Conservation (phyloP, 306 rosid species). For the Canavalia ensiformis region DNA sequence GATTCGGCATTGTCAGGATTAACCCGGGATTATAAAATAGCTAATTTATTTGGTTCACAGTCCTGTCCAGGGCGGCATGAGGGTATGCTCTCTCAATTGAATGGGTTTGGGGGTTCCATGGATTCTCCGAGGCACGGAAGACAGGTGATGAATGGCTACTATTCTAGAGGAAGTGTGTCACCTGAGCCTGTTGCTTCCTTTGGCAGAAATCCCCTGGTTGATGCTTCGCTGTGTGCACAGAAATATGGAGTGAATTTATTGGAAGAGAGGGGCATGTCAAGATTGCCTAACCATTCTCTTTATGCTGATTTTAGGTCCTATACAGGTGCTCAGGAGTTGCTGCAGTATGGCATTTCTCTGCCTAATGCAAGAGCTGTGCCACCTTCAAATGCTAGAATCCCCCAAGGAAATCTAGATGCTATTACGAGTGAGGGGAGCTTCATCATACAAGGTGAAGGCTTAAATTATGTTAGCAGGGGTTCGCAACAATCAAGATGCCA, state of each 20-base stretch:
- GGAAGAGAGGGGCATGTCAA: slow-evolving; percentile 47
- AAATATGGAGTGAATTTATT: slow-evolving; percentile 45
- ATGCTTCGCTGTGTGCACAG: slow-evolving; percentile 33
- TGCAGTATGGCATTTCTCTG: slow-evolving; percentile 27
- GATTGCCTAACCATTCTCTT: slow-evolving; percentile 37
- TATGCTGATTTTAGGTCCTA: slow-evolving; percentile 46
- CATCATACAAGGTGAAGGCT: slow-evolving; percentile 64
- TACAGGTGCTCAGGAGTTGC: slow-evolving; percentile 36
- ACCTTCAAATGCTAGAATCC: slow-evolving; percentile 46
- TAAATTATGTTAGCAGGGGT: slow-evolving; percentile 53
- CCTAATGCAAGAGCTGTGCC: slow-evolving; percentile 51
- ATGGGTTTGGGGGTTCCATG: slow-evolving; percentile 49
- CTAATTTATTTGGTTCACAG: slow-evolving; percentile 45
- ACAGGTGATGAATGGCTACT: slow-evolving; percentile 44
- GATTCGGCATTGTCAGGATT: slow-evolving; percentile 47
- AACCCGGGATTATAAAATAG: slow-evolving; percentile 32
- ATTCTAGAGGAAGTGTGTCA: slow-evolving; percentile 42
- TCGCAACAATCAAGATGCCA: slow-evolving; percentile 47
- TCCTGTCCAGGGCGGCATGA: slow-evolving; percentile 11
- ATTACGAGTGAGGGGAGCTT: slow-evolving; percentile 63
- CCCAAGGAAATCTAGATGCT: slow-evolving; percentile 49
- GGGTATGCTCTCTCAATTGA: slow-evolving; percentile 30
- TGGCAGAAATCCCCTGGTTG: slow-evolving; percentile 47
- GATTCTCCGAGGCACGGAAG: slow-evolving; percentile 45
- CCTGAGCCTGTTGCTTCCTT: slow-evolving; percentile 43